A percentile compares a stretch with the other conserved stretches of the same genome.
Evolutionary conservation across 495 filamentous ascomycete genomes (phyloP).

Genomic region (Daldinia caldariorum): DNA sequence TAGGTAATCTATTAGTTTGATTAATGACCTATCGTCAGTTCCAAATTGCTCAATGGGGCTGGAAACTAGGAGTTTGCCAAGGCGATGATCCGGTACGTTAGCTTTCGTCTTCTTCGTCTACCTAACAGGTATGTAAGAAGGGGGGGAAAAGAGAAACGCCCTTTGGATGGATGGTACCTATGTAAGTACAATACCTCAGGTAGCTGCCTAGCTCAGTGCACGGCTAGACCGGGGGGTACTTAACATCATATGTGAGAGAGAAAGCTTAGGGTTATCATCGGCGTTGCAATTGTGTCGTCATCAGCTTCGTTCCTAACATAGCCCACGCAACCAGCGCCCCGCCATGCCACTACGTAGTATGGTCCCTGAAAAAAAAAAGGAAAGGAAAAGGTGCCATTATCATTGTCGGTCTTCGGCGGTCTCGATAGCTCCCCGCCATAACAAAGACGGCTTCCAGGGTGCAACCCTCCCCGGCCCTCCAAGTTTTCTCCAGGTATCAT

Average conservation of each 20-base stretch:
- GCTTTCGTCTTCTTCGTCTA: no score
- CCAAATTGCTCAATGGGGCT: not conserved
- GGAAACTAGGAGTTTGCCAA: slow-evolving; percentile 21
- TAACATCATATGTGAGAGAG: slow-evolving; percentile 18
- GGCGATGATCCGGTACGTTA: slow-evolving; percentile 13
- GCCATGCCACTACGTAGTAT: slow-evolving; percentile 15
- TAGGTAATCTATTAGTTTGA: no score
- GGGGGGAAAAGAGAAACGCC: not conserved
- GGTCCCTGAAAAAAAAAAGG: slow-evolving; percentile 31
- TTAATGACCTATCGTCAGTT: not conserved
- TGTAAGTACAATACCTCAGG: no score
- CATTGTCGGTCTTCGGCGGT: slow-evolving; percentile 35
- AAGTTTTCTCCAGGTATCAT: slow-evolving; percentile 27
- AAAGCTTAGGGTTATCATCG: slow-evolving; percentile 34
- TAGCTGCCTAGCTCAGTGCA: not conserved
- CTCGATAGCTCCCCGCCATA: slow-evolving; percentile 1
- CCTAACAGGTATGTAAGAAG: no score
- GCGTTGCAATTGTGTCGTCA: slow-evolving; percentile 41
- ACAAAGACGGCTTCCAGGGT: slow-evolving; percentile 7
- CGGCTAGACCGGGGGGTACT: not conserved
- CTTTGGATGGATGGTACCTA: not conserved
- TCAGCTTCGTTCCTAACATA: slow-evolving; percentile 23
- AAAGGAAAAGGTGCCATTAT: not conserved
- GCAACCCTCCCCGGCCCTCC: slow-evolving; percentile 28
- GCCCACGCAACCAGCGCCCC: slow-evolving; percentile 15